Base-by-base conservation (phyloP, 768 basidiomycete species). In the Neoboletus brunneissimus region DNA sequence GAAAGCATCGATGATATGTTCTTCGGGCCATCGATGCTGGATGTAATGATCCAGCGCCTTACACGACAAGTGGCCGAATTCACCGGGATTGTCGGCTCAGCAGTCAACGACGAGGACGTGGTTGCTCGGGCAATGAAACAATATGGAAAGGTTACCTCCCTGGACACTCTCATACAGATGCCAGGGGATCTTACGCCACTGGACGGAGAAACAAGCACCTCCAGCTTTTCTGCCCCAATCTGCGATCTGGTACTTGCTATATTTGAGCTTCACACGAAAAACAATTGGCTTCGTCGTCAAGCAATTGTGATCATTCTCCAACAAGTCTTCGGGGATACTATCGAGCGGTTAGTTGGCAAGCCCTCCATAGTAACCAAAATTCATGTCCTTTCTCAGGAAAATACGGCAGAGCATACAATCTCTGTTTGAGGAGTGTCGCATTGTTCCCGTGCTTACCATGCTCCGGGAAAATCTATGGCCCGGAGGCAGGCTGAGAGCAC, bases 1-100 rank as follows among this genome's bases (percentile, higher is more conserved):
- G 91, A 92, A 60, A 94, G 94, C 69, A 87, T 98, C 64, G 97
- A 99, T 70, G 97, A 98, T 71, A 92, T 97, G 82, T 88, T 96
- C 73, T 93, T 96, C 61, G 94, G 92, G 3, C 95, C 91, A 3
- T 94, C 93, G 1, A 94, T 97, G 92, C 74, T 98, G 43, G 94
- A 98, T 68, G 88, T 95, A 44, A 90, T 96, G 81, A 91, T 96
- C 42, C 88, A 92, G 64, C 85, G 94, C 3, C 82, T 98, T 18
- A 92, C 89, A 0, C 83, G 86, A 31, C 94, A 98, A 72, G 94
- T 91, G 0, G 91, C 91, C 11, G 91, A 94, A 66, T 85, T 94
- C 57, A 88, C 87, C 3, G 94, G 92, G 2, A 85, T 94, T 52
- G 87, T 84, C 13, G 91, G 89, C 10, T 85, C 86, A 2, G 88